Base-by-base conservation (phyloP, 202 grass and related monocot species). In the Hordeum pubiflorum region DNA sequence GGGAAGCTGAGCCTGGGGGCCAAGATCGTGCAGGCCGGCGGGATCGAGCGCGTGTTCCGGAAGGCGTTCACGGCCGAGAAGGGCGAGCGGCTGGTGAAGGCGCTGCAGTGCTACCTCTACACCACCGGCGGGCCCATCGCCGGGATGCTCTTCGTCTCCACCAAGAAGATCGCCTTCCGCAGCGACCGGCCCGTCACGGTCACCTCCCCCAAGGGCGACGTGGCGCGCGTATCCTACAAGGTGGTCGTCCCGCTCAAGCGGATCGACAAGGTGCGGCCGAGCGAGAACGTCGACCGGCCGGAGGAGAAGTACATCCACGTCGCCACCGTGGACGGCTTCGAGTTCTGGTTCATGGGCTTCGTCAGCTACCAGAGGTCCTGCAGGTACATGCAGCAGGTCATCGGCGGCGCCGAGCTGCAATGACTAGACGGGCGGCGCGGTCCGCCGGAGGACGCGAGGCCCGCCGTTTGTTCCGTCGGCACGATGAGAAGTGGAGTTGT, bases 271-370 rank as follows among this genome's bases (percentile, higher is more conserved):
- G 87, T 78, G 40, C 76, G 79, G 56, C 85, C 80, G 0, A 97
- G 86, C 40, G 83, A 97, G 85, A 90, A 89, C 84, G 33, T 55
- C 40, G 83, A 87, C 65, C 67, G 70, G 64, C 91, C 89, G 1
- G 88, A 90, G 1, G 82, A 97, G 85, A 97, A 97, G 72, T 97
- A 92, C 84, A 69, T 92, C 50, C 94, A 94, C 44, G 81, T 94
- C 14, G 69, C 84, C 23, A 97, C 91, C 0, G 82, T 94, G 1
- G 94, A 97, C 63, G 81, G 89, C 0, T 97, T 94, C 62, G 94
- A 94, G 91, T 94, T 97, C 86, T 97, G 91, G 94, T 97, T 97
- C 78, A 80, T 91, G 85, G 94, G 91, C 0, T 97, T 97, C 82
- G 87, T 93, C 22, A 92, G 81, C 58, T 87, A 66, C 69, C 75